Base-by-base conservation (phyloP, 495 filamentous ascomycete species). In the Penicillium salamii region DNA sequence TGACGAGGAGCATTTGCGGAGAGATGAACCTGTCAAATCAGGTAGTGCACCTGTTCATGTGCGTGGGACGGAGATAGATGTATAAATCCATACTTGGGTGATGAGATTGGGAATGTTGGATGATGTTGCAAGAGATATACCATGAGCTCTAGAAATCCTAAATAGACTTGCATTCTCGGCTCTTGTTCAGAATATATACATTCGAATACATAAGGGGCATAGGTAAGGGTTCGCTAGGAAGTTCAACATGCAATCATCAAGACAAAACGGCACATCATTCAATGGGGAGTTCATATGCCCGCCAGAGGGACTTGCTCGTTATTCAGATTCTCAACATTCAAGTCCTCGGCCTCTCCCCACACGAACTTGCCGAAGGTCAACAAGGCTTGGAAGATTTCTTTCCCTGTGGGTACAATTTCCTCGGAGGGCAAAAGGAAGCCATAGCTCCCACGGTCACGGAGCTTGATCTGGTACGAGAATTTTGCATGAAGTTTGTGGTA, bases 391-490 rank as follows among this genome's bases (percentile, higher is more conserved):
- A 91, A 84, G 17, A 89, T 76, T 65, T 98, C 93, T 66, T 89
- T 82, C 2, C 93, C 93, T 0, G 90, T 92, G 0, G 93, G 92
- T 4, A 96, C 67, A 43, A 98, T 98, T 52, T 96, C 78, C 48
- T 91, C 86, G 28, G 80, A 83, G 0, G 93, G 93, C 7, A 98
- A 75, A 39, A 98, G 72, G 58, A 97, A 98, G 0, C 93, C 93
- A 64, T 97, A 97, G 67, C 83, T 93, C 3, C 93, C 93, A 0
- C 89, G 95, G 69, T 98, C 93, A 29, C 93, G 79, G 18, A 98
- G 74, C 67, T 97, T 97, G 65, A 98, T 87, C 72, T 97, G 93
- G 59, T 95, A 98, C 20, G 89, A 84, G 59, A 87, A 93, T 28
- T 75, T 81, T n/a, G 92, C 87, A 35, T 79, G 71, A 24, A 96